Evolutionary conservation across 2,329 filamentous ascomycete genomes (phyloP), one percentile per base, ranked within the genome.

Genomic region (Diplocarpon mali): DNA sequence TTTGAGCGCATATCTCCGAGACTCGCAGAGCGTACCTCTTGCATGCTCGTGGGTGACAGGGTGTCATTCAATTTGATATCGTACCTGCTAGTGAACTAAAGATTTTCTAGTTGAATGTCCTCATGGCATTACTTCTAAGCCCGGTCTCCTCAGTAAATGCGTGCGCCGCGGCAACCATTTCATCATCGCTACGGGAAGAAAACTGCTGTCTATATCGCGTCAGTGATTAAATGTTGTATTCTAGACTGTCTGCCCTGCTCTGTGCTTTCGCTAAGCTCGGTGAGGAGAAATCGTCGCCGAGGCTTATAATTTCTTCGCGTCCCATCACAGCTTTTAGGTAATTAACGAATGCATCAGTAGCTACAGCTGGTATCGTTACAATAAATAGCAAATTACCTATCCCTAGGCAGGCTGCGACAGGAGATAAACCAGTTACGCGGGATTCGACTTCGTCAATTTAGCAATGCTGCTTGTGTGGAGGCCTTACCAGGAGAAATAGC

Each of bases 101-200:
- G 7, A 62, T 64, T 24, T 67, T 63, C 0, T 58, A 58, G 38
- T 69, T 67, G 43, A 69, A 55, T 27, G 63, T 60, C 44, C 68
- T 65, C 59, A 68, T 63, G 3, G 60, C 58, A 3, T 58, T 59
- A 2, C 62, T 62, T 10, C 65, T 66, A 12, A 70, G 59, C 3
- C 65, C 66, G 1, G 66, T 67, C 52, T 65, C 64, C 46, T 69
- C 67, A 8, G 66, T 67, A 45, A 70, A 68, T 16, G 69, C 65
- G 47, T 69, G 67, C 1, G 65, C 64, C 53, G 69, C 66, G 4
- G 64, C 61, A 27, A 70, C 64, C 10, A 65, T 61, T 55, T 69
- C 54, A 68, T 54, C 38, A 61, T 64, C 6, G 67, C n/a, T n/a
- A n/a, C n/a, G n/a, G n/a, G n/a, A n/a, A n/a, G 60, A 4, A 64